Conservation (phyloP, 768 basidiomycete genomes). For the Boletus tylopilopsis region DNA sequence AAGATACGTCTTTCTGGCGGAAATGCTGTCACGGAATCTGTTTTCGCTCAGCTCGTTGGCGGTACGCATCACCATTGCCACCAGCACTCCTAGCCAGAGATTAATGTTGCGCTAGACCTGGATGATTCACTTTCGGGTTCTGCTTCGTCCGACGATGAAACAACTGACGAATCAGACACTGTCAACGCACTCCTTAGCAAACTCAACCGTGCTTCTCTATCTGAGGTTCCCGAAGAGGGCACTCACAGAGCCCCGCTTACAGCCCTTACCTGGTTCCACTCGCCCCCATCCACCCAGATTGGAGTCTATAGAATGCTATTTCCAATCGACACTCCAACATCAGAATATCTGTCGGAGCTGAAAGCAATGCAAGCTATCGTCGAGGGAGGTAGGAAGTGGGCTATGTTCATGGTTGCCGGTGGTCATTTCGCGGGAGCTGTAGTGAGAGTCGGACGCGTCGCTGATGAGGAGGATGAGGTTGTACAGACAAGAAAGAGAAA, state of each 20-base stretch:
- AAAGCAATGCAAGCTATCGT: conserved; percentile 57
- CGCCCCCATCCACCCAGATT: conserved; percentile 81
- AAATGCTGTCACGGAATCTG: conserved; percentile 58
- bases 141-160: conserved; percentile 61
- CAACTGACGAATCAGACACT: conserved; percentile 59
- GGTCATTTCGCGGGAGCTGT: conserved; percentile 98
- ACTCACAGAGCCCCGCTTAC: conserved; percentile 48
- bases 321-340: conserved; percentile 40
- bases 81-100: neutral
- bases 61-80: conserved; percentile 43
- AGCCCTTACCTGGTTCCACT: conserved; percentile 88
- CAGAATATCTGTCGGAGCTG: conserved; percentile 56
- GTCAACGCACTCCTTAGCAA: conserved; percentile 66
- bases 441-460: conserved; percentile 59
- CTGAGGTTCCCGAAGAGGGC: conserved; percentile 42
- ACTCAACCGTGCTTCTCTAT: conserved; percentile 44
- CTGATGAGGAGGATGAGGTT: conserved; percentile 38
- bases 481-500: conserved; percentile 50
- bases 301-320: conserved; percentile 83
- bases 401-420: conserved; percentile 94
- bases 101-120: conserved; percentile 42
- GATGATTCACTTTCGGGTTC: conserved; percentile 93
- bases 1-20: conserved; percentile 71
- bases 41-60: conserved; percentile 77
- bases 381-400: conserved; percentile 72